Percentiles rank a stretch among this genome's conserved stretches.
These are phyloP conservation scores for Zasmidium cellare DNA, from an alignment of 2,329 filamentous ascomycete genomes.

Conservation along the genomic window DNA sequence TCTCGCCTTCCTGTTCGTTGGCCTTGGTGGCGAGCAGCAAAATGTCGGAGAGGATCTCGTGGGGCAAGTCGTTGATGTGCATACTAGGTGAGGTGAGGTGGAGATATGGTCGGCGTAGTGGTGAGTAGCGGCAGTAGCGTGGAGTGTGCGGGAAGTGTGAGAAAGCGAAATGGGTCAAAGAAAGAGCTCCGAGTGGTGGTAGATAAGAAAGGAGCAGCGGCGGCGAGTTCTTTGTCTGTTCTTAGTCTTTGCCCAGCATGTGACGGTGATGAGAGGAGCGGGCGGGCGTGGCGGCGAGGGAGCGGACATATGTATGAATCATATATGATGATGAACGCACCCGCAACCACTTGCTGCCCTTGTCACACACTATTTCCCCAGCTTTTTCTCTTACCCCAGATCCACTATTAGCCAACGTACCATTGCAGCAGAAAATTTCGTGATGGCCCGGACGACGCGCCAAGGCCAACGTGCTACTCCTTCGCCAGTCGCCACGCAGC, in stretches of 20 bases:
- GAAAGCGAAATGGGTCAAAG: constrained; percentile 15
- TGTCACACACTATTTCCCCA: not conserved
- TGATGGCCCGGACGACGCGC: not conserved
- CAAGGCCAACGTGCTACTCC: no score
- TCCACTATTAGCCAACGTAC: not conserved
- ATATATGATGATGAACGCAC: not conserved
- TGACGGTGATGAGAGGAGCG: not conserved
- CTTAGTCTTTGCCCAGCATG: constrained; percentile 7
- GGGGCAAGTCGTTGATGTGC: constrained; percentile 50
- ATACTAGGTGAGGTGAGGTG: constrained; percentile 5
- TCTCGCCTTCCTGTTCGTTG: constrained; percentile 49
- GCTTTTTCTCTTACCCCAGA: not conserved
- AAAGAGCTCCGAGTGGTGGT: constrained; percentile 17
- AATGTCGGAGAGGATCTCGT: constrained; percentile 54
- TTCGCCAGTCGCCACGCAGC: not conserved
- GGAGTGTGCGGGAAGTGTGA: constrained; percentile 10
- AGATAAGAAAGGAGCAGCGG: constrained; percentile 22
- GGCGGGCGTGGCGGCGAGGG: not conserved
- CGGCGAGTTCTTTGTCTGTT: no score
- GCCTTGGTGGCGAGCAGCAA: constrained; percentile 50
- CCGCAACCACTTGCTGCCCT: no score
- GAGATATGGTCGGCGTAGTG: not conserved
- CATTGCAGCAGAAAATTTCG: not conserved
- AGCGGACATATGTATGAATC: not conserved
- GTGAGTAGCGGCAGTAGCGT: constrained; percentile 4